Percentiles rank a stretch among this genome's conserved stretches.
These are phyloP conservation scores for Podospora fimiseda DNA, from an alignment of 495 filamentous ascomycete species.

Conservation along the genomic window DNA sequence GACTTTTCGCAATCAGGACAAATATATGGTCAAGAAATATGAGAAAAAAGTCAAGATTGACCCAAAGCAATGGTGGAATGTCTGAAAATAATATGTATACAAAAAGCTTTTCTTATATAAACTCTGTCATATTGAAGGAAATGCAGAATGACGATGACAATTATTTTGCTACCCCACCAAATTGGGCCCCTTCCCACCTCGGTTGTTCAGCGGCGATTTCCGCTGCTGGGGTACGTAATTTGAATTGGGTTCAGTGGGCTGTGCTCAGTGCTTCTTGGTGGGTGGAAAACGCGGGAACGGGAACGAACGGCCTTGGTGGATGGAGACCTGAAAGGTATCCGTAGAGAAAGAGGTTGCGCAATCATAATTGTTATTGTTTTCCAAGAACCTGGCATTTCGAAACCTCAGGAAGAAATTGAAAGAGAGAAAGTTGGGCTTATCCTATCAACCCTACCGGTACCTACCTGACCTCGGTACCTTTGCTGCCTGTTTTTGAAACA, in stretches of 20 bases:
- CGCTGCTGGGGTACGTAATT: constrained; percentile 16
- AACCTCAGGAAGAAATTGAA: too few relatives aligned
- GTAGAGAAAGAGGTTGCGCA: too few relatives aligned
- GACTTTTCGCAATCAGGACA: neutral
- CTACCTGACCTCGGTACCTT: too few relatives aligned
- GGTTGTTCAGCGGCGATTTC: constrained; percentile 6
- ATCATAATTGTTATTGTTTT: neutral
- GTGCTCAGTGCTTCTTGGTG: neutral
- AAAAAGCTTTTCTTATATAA: neutral
- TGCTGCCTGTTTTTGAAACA: too few relatives aligned
- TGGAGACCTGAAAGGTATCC: too few relatives aligned
- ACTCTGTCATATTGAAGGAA: neutral
- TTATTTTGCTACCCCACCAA: constrained; percentile 4
- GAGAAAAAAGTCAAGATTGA: too few relatives aligned
- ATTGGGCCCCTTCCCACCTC: neutral
- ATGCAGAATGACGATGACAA: neutral
- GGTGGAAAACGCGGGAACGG: constrained; percentile 2
- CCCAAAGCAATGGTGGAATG: too few relatives aligned
- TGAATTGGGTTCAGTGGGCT: constrained; percentile 9
- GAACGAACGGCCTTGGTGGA: constrained; percentile 7
- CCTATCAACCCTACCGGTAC: neutral
- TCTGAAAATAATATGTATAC: too few relatives aligned
- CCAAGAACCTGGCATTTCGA: neutral
- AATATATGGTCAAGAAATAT: neutral
- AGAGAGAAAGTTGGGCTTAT: neutral